Evolutionary conservation across 352 stramenopile species (phyloP).

Genomic region (Pythium apleroticum): DNA sequence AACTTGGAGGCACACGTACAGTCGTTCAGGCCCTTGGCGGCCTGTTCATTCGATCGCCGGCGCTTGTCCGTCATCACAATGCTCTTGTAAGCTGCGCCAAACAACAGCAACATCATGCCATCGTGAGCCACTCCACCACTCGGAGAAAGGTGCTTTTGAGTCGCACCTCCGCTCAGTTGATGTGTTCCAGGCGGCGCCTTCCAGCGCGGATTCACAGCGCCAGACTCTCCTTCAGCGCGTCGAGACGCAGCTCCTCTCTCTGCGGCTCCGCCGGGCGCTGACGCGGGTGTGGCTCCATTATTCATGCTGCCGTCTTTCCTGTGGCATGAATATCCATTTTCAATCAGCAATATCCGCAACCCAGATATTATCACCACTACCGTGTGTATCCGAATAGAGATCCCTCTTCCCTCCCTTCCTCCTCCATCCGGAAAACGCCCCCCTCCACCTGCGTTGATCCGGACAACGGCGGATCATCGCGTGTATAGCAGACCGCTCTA

Average conservation of each 20-base stretch:
- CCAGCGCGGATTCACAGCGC: conserved; percentile 7
- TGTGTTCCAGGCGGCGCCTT: conserved; percentile 9
- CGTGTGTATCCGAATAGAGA: neutral
- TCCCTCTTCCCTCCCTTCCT: neutral
- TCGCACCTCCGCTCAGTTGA: conserved; percentile 29
- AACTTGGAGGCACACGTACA: conserved; percentile 31
- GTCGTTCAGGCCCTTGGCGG: conserved; percentile 42
- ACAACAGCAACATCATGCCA: neutral
- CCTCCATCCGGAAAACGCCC: conserved; percentile 3
- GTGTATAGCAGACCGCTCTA: conserved; percentile 4
- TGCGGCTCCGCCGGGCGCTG: neutral
- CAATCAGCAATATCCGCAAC: neutral
- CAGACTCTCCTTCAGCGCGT: conserved; percentile 4
- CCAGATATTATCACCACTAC: neutral
- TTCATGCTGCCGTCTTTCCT: neutral
- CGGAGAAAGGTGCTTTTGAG: too few species aligned
- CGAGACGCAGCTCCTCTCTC: neutral
- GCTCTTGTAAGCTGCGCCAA: conserved; percentile 35
- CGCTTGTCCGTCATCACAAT: conserved; percentile 60
- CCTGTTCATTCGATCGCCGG: conserved; percentile 46
- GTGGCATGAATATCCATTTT: conserved; percentile 6
- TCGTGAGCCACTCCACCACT: neutral
- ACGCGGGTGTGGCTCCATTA: neutral
- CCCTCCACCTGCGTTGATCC: neutral
- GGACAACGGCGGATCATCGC: neutral